phyloP scores from a whole-genome alignment of 2,329 filamentous ascomycete species.

The Neofusicoccum ribis region DNA sequence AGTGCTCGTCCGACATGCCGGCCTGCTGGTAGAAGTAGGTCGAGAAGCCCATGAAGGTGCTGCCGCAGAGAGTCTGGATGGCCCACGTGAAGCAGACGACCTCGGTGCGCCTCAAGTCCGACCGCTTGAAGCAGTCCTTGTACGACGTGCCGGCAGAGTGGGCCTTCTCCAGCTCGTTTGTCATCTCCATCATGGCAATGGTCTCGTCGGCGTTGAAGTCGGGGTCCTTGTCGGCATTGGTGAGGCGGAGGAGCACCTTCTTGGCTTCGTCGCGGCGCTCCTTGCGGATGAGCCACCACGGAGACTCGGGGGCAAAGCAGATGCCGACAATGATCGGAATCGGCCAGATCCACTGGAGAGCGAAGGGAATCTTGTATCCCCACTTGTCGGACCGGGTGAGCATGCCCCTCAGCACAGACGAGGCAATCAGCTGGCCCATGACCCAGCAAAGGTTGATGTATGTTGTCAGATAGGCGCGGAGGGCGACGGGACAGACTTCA shows the following conservation, averaged over 20 bases:
- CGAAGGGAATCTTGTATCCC: constrained; percentile 66
- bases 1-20: constrained; percentile 43
- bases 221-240: constrained; percentile 46
- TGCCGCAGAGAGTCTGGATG: constrained; percentile 46
- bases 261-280: constrained; percentile 65
- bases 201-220: constrained; percentile 58
- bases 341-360: constrained; percentile 75
- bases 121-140: constrained; percentile 77
- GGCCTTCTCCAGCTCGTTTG: constrained; percentile 75
- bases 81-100: constrained; percentile 56
- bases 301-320: constrained; percentile 66
- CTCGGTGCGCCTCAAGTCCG: constrained; percentile 74
- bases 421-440: constrained; percentile 70
- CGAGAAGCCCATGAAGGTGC: constrained; percentile 46
- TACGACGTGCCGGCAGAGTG: constrained; percentile 72
- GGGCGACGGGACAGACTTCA: constrained; percentile 66
- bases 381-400: constrained; percentile 64
- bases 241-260: constrained; percentile 63
- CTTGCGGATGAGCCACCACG: constrained; percentile 71
- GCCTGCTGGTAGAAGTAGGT: constrained; percentile 51
- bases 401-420: constrained; percentile 69
- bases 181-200: constrained; percentile 87
- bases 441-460: constrained; percentile 78
- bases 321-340: constrained; percentile 65
- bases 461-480: constrained; percentile 57